Conservation (phyloP, 371 early-diverging fungal genomes). For the Mucor plumbeus region DNA sequence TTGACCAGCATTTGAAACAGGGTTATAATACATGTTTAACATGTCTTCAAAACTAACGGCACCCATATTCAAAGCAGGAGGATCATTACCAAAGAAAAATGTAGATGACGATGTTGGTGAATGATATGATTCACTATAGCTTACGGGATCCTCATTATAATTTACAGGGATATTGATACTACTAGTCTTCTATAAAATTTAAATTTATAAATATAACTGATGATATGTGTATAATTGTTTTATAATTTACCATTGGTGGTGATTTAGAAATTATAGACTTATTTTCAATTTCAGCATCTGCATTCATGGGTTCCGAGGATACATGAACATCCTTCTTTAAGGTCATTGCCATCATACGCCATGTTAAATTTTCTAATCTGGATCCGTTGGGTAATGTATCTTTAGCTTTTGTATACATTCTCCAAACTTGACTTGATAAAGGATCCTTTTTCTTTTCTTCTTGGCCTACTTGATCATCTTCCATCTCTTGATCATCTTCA, state of each 20-base stretch:
- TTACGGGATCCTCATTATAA: slow-evolving; percentile 11
- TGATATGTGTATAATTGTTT: neutral
- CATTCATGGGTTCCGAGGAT: slow-evolving; percentile 18
- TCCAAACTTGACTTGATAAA: slow-evolving; percentile 69
- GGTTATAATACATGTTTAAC: slow-evolving; percentile 28
- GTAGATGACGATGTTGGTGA: slow-evolving; percentile 9
- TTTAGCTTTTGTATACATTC: slow-evolving; percentile 71
- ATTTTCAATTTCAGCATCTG: slow-evolving; percentile 16
- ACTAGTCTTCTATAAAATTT: neutral
- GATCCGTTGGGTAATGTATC: slow-evolving; percentile 68
- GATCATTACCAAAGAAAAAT: slow-evolving; percentile 6
- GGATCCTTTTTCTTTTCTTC: slow-evolving; percentile 56
- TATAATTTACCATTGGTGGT: slow-evolving; percentile 25
- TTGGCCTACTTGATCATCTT: slow-evolving; percentile 19
- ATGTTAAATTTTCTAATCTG: slow-evolving; percentile 71
- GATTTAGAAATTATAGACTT: slow-evolving; percentile 10
- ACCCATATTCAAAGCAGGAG: slow-evolving; percentile 18
- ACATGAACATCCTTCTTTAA: slow-evolving; percentile 35
- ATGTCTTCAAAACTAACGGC: slow-evolving; percentile 35
- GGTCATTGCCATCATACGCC: slow-evolving; percentile 75
- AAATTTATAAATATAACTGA: neutral
- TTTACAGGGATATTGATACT: slow-evolving; percentile 24
- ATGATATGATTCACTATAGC: neutral
- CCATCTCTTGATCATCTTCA: neutral
- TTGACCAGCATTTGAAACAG: slow-evolving; percentile 15